phyloP scores from a whole-genome alignment of 768 basidiomycete species.

The Glaciozyma martinii region DNA sequence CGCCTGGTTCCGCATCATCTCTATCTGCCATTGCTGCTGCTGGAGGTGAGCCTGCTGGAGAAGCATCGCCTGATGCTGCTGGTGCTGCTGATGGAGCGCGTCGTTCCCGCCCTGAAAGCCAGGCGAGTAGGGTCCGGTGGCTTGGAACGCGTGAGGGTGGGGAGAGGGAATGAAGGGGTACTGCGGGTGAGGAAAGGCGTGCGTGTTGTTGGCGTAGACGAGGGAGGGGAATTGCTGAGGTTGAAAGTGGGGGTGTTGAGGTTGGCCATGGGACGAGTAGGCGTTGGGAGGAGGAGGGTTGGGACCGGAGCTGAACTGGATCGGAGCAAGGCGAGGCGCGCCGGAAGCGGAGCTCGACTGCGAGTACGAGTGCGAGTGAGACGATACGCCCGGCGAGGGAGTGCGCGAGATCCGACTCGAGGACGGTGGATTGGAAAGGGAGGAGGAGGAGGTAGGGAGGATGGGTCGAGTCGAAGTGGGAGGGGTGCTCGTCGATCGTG shows the following conservation, averaged over 20 bases:
- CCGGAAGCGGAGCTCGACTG: not conserved
- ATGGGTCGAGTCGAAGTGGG: not conserved
- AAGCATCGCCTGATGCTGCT: constrained; percentile 2
- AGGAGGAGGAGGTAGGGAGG: not conserved
- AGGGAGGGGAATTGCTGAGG: constrained; percentile 5
- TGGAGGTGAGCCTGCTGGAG: constrained; percentile 3
- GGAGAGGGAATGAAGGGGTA: constrained; percentile 30
- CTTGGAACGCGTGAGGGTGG: constrained; percentile 12
- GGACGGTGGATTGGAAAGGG: not conserved
- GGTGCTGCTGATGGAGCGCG: not conserved
- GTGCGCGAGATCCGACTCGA: not conserved
- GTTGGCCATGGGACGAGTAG: not conserved
- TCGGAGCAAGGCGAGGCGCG: not conserved
- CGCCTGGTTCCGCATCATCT: constrained; percentile 6
- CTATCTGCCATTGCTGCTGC: constrained; percentile 9
- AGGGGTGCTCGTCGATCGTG: not conserved
- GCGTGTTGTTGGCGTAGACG: constrained; percentile 1
- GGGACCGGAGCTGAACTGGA: not conserved
- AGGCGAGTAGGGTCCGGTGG: not conserved
- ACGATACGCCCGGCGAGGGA: not conserved
- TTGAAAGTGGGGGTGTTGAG: not conserved
- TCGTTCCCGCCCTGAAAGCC: not conserved
- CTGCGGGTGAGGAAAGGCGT: constrained; percentile 12
- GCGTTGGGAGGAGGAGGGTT: not conserved
- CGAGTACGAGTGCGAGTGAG: not conserved